These are phyloP conservation scores for Leccinum subrobustum DNA, from an alignment of 1,284 basidiomycete species.

Conservation along the genomic window DNA sequence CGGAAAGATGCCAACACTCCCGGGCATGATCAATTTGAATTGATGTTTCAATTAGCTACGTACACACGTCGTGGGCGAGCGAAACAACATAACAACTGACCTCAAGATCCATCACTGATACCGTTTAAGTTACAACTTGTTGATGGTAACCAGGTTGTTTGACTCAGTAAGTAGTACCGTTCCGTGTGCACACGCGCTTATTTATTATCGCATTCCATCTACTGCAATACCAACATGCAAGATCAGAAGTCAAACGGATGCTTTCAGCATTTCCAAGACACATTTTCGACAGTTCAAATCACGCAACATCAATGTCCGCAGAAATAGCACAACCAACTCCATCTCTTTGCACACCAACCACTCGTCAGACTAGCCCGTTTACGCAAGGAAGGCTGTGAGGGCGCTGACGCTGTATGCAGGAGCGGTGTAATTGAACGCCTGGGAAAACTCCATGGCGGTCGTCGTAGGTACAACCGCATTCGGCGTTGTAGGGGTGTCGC, in stretches of 20 bases:
- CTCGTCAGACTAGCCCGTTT: background rate
- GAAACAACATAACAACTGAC: background rate
- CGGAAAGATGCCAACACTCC: background rate
- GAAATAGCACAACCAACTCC: background rate
- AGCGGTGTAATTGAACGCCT: conserved; percentile 54
- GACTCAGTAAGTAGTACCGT: no score
- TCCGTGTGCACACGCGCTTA: no score
- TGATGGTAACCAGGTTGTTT: no score
- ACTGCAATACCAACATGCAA: conserved; percentile 59
- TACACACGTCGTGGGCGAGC: background rate
- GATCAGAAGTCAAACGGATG: conserved; percentile 69
- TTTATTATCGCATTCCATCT: conserved; percentile 27
- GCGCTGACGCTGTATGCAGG: conserved; percentile 60
- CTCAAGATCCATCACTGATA: background rate
- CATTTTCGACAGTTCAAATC: conserved; percentile 22
- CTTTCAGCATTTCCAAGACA: conserved; percentile 36
- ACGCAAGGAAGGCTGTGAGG: conserved; percentile 26
- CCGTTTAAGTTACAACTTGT: no score
- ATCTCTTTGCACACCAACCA: background rate
- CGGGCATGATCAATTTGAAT: background rate
- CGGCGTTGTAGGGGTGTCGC: conserved; percentile 55
- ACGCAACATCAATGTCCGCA: conserved; percentile 4
- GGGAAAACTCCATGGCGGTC: conserved; percentile 45
- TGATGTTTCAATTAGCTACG: background rate
- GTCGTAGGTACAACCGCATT: conserved; percentile 47